phyloP scores from a whole-genome alignment of 805 yeast genomes.

The Lipomyces anomalus region DNA sequence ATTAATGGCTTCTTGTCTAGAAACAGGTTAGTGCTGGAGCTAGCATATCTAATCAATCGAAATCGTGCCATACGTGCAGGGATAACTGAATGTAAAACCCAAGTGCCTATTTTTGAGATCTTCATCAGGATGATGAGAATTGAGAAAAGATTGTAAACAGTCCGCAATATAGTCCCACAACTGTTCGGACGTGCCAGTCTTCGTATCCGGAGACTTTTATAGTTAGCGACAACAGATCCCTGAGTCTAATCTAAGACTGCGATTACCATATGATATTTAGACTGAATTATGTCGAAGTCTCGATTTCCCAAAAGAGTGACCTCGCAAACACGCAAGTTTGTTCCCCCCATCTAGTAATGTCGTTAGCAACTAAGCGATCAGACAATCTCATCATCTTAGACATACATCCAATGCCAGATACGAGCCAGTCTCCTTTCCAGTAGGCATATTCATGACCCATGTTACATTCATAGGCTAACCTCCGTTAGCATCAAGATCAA shows the following conservation, averaged over 20 bases:
- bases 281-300: constrained; percentile 78
- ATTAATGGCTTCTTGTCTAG: constrained; percentile 66
- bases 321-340: constrained; percentile 87
- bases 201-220: too few species aligned
- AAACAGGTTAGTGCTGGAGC: constrained; percentile 1
- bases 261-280: constrained; percentile 69
- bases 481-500: too few species aligned
- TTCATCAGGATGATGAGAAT: constrained; percentile 62
- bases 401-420: constrained; percentile 74
- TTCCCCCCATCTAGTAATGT: constrained; percentile 66
- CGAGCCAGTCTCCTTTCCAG: constrained; percentile 86
- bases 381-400: neutral
- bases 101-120: constrained; percentile 55
- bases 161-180: constrained; percentile 84
- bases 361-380: neutral
- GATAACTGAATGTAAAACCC: constrained; percentile 94
- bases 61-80: constrained; percentile 40
- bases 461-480: constrained; percentile 84
- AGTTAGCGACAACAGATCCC: too few species aligned
- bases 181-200: constrained; percentile 70
- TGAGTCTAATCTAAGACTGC: too few species aligned
- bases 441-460: constrained; percentile 92
- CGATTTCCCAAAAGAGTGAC: constrained; percentile 78
- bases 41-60: too few species aligned
- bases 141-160: constrained; percentile 64